These are phyloP conservation scores for Solanum chmielewskii DNA, from an alignment of 257 asterid species.

Conservation along the genomic window DNA sequence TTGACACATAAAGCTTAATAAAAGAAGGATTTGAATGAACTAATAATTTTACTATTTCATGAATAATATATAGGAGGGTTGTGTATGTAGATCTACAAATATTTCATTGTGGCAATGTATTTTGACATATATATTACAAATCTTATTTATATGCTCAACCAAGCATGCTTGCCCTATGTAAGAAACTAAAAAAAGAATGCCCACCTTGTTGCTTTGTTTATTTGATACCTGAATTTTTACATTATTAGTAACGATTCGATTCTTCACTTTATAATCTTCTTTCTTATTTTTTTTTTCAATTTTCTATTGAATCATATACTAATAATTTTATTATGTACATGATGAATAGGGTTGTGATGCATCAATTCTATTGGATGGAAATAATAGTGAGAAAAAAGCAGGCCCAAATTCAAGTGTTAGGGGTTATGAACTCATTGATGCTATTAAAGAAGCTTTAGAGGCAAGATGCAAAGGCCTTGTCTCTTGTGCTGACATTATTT, in stretches of 20 bases:
- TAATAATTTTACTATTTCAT: too few species aligned
- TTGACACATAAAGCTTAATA: too few species aligned
- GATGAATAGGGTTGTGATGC: conserved; percentile 49
- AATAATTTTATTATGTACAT: neutral
- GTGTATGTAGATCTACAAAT: too few species aligned
- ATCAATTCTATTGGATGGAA: conserved; percentile 44
- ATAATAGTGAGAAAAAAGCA: conserved; percentile 32
- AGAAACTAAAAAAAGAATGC: neutral
- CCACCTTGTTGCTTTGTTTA: neutral
- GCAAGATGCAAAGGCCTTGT: conserved; percentile 30
- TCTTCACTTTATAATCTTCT: too few species aligned
- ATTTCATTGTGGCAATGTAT: neutral
- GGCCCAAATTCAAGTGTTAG: conserved; percentile 34
- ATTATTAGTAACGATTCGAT: too few species aligned
- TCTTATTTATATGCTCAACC: neutral
- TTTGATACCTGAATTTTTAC: too few species aligned
- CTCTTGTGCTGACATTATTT: conserved; percentile 60
- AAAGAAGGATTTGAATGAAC: too few species aligned
- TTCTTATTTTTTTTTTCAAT: too few species aligned
- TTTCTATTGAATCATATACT: too few species aligned
- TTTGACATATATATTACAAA: neutral
- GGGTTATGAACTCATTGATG: conserved; percentile 44
- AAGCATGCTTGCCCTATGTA: neutral
- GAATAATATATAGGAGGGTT: too few species aligned
- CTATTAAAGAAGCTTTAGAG: conserved; percentile 34